These are phyloP conservation scores for Trypanosoma brucei DNA, from an alignment of 208 protist species.

Conservation along the genomic window DNA sequence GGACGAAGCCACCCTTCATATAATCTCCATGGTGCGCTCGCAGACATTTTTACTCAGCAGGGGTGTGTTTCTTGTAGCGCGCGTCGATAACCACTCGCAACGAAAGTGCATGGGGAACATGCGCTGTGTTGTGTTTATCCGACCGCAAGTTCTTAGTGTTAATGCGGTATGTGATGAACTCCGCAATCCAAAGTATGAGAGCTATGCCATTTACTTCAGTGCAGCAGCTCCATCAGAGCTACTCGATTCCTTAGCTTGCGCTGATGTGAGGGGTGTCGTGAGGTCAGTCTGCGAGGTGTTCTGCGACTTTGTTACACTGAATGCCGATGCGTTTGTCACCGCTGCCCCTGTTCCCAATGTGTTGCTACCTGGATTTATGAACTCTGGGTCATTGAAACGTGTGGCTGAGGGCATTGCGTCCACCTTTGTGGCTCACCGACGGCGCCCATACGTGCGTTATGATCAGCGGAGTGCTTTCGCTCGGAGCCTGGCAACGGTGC, in stretches of 20 bases:
- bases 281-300: conserved; percentile 93
- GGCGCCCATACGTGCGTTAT: conserved; percentile 65
- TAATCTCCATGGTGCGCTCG: conserved; percentile 93
- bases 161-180: conserved; percentile 86
- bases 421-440: conserved; percentile 74
- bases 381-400: conserved; percentile 24
- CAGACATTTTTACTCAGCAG: conserved; percentile 94
- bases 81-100: conserved; percentile 55
- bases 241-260: conserved; percentile 91
- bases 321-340: conserved; percentile 71
- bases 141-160: conserved; percentile 90
- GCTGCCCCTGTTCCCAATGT: conserved; percentile 34
- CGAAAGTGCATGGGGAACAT: conserved; percentile 91
- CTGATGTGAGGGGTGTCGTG: conserved; percentile 91
- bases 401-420: conserved; percentile 69
- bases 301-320: conserved; percentile 93
- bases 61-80: conserved; percentile 96
- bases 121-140: conserved; percentile 88
- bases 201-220: conserved; percentile 88
- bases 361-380: conserved; percentile 33
- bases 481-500: conserved; percentile 57
- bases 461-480: conserved; percentile 61
- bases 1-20: conserved; percentile 90
- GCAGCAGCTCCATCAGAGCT: conserved; percentile 68
- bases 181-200: conserved; percentile 73